These are phyloP conservation scores for Funneliformis mosseae DNA, from an alignment of 192 early-diverging fungal genomes.

Conservation along the genomic window DNA sequence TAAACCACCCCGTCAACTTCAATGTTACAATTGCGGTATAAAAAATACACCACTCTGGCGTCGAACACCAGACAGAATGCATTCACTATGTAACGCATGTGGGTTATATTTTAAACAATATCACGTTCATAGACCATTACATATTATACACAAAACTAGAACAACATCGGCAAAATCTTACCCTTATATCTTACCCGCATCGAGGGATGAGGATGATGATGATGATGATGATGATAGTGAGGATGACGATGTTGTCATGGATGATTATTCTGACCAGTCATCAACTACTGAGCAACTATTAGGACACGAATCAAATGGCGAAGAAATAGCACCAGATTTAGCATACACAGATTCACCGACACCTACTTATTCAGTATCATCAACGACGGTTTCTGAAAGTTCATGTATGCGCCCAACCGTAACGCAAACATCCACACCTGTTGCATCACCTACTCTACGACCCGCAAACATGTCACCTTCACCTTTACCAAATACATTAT, in stretches of 20 bases:
- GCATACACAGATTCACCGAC: conserved; percentile 6
- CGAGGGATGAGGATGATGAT: neutral
- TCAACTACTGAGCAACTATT: conserved; percentile 4
- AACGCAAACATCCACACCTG: conserved; percentile 14
- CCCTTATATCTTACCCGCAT: conserved; percentile 35
- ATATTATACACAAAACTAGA: conserved; percentile 53
- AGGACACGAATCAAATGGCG: conserved; percentile 8
- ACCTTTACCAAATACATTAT: neutral
- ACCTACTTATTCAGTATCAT: conserved; percentile 3
- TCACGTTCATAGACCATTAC: conserved; percentile 73
- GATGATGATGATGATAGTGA: neutral
- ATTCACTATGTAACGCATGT: conserved; percentile 91
- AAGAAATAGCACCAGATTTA: neutral
- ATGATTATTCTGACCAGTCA: neutral
- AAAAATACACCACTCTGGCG: conserved; percentile 90
- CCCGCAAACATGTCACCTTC: neutral
- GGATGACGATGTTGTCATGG: neutral
- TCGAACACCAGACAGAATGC: conserved; percentile 72
- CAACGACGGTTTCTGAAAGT: neutral
- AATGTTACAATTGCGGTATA: conserved; percentile 82
- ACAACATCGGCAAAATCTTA: conserved; percentile 16
- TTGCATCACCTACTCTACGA: conserved; percentile 2
- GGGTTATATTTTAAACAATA: conserved; percentile 93
- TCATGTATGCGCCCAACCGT: neutral
- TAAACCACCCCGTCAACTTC: conserved; percentile 44